Percentiles rank a stretch among this genome's conserved stretches.
Evolutionary conservation across 2,329 filamentous ascomycete genomes (phyloP).

Genomic region (Cryoendolithus antarcticus): DNA sequence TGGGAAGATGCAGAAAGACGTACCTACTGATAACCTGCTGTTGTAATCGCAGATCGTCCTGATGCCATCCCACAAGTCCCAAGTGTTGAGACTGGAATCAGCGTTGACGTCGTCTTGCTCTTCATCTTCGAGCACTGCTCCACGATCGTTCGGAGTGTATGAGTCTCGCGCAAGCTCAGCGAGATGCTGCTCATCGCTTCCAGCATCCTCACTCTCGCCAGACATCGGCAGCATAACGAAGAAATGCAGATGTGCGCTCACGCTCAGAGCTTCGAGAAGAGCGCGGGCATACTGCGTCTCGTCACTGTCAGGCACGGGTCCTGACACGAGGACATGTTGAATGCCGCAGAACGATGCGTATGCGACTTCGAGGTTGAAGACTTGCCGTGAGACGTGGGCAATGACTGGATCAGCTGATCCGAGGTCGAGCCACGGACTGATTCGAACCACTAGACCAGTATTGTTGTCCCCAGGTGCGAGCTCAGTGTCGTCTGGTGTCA

Average conservation of each 20-base stretch:
- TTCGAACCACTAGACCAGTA: constrained; percentile 62
- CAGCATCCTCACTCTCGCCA: constrained; percentile 50
- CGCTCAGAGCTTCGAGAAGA: constrained; percentile 63
- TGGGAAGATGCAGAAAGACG: constrained; percentile 25
- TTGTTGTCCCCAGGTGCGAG: constrained; percentile 57
- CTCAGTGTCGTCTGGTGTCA: constrained; percentile 69
- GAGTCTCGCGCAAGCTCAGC: constrained; percentile 31
- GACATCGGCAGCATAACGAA: constrained; percentile 77
- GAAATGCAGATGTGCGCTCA: constrained; percentile 65
- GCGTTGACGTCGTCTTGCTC: constrained; percentile 11
- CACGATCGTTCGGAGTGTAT: no score
- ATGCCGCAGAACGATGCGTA: constrained; percentile 95
- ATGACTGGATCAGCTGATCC: constrained; percentile 72
- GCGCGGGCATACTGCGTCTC: constrained; percentile 70
- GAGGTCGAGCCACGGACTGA: constrained; percentile 89
- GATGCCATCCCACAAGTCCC: constrained; percentile 91
- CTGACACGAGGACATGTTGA: constrained; percentile 68
- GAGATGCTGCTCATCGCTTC: constrained; percentile 40
- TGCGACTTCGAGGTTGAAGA: constrained; percentile 78
- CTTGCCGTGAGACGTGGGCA: constrained; percentile 75
- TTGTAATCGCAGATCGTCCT: constrained; percentile 78
- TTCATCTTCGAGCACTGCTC: constrained; percentile 8
- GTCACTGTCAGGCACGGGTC: constrained; percentile 43
- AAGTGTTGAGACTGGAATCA: constrained; percentile 62
- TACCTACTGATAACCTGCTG: constrained; percentile 70